These are phyloP conservation scores for Amphirosellinia nigrospora DNA, from an alignment of 495 filamentous ascomycete genomes.

Conservation along the genomic window DNA sequence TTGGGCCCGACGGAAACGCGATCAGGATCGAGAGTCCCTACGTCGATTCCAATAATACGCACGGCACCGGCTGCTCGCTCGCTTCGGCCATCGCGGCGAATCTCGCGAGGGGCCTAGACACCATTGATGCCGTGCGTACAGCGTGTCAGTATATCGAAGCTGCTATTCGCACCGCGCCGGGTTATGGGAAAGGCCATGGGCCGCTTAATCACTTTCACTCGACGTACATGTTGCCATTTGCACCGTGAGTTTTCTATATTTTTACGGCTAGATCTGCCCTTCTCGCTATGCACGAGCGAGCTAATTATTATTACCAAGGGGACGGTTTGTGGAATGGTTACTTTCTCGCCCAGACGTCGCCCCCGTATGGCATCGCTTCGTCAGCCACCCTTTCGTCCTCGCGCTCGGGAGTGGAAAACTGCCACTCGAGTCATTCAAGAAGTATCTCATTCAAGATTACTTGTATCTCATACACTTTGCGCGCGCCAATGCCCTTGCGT, in stretches of 20 bases:
- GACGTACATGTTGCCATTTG: constrained; percentile 76
- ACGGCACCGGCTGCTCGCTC: constrained; percentile 94
- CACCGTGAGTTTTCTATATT: constrained; percentile 64
- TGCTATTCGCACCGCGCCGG: constrained; percentile 77
- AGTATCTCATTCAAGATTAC: constrained; percentile 90
- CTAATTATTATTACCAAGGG: constrained; percentile 58
- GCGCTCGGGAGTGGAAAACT: constrained; percentile 77
- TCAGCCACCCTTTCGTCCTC: constrained; percentile 79
- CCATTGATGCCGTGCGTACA: constrained; percentile 68
- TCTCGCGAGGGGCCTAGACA: constrained; percentile 65
- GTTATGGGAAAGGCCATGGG: constrained; percentile 80
- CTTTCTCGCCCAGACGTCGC: constrained; percentile 76
- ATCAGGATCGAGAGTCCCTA: constrained; percentile 71
- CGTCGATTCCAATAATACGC: constrained; percentile 77
- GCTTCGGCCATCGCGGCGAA: constrained; percentile 94
- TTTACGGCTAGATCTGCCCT: background rate
- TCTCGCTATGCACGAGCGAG: constrained; percentile 20
- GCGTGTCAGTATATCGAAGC: constrained; percentile 83
- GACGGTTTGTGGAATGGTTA: constrained; percentile 82
- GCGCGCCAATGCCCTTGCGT: constrained; percentile 79
- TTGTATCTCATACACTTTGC: constrained; percentile 90
- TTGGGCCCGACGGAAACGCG: constrained; percentile 57
- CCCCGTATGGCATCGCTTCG: constrained; percentile 71
- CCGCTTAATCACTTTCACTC: constrained; percentile 97
- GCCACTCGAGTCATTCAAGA: constrained; percentile 74